Conservation (phyloP, 2,329 filamentous ascomycete species). For the Sarocladium brachiariae region DNA sequence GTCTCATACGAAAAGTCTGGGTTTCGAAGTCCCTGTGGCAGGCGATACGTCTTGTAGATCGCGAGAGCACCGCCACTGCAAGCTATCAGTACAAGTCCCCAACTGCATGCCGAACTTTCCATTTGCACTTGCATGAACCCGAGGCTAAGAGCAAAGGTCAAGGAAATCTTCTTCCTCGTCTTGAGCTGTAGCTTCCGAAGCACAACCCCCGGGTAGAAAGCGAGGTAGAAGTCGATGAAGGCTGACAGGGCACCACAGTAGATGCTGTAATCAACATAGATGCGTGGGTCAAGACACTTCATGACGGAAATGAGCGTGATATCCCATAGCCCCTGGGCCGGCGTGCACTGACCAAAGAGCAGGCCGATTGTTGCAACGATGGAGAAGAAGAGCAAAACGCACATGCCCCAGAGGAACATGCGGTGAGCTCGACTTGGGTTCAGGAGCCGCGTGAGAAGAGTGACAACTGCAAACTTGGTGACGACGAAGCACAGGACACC, state of each 20-base stretch:
- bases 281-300: conserved; percentile 13
- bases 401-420: conserved; percentile 18
- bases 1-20: conserved; percentile 9
- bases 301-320: conserved; percentile 7
- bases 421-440: conserved; percentile 15
- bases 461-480: conserved; percentile 22
- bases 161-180: conserved; percentile 18
- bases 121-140: conserved; percentile 18
- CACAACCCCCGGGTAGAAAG: conserved; percentile 18
- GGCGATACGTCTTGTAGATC: conserved; percentile 24
- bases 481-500: conserved; percentile 20
- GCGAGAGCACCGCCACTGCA: conserved; percentile 17
- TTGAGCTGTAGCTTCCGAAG: conserved; percentile 18
- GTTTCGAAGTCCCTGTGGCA: conserved; percentile 11
- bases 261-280: conserved; percentile 15
- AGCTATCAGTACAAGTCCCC: not conserved
- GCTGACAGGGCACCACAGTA: conserved; percentile 16
- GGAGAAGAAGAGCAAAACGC: conserved; percentile 17
- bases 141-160: conserved; percentile 19
- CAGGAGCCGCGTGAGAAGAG: conserved; percentile 15
- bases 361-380: conserved; percentile 15
- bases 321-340: conserved; percentile 17
- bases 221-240: conserved; percentile 20
- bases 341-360: conserved; percentile 19
- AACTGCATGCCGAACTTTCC: too few species aligned